Evolutionary conservation across 139 green algal genomes (phyloP), one percentile per base, ranked within the genome.

Genomic region (Tetraselmis chui): DNA sequence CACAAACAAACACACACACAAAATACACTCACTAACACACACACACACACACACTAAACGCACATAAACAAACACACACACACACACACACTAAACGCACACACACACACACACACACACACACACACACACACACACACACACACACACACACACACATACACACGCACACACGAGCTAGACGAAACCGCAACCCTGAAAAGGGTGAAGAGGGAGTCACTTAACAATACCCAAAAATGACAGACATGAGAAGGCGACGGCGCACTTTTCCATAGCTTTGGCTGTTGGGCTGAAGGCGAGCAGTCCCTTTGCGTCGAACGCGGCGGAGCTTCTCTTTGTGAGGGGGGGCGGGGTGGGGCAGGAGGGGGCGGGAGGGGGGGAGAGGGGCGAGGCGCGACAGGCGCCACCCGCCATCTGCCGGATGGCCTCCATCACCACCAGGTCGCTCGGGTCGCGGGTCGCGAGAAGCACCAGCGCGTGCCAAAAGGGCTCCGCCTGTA

Each of bases 371-470:
- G 45, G 11, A 5, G 45, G 18, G 45, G 11, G 11, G 45, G 45
- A 67, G 45, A 67, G 45, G 5, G 5, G 45, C 45, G 45, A 5
- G 11, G 45, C 45, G 11, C 11, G 18, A 18, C 11, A 18, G 45
- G 45, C 45, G 45, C 45, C 18, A 67, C 45, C 45, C 45, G 45
- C 45, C 45, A 67, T 5, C 45, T 67, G 45, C 11, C 45, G 45
- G 30, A 94, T 89, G 0, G 92, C 92, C 81, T 97, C 91, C 27
- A 95, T 80, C 5, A 86, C 85, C 29, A 97, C 93, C 75, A 94
- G 78, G 31, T 92, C 87, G 0, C 82, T 86, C 23, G 86, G 86
- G 82, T 97, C 93, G 59, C 88, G 88, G 22, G 83, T 89, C n/a
- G 88, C 88, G 28, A 92, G 84, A 82, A 90, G 81, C 30, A 67